Evolutionary conservation across 306 rosid genomes (phyloP), one percentile per base, ranked within the genome.

Genomic region (Cucumis cinereus): DNA sequence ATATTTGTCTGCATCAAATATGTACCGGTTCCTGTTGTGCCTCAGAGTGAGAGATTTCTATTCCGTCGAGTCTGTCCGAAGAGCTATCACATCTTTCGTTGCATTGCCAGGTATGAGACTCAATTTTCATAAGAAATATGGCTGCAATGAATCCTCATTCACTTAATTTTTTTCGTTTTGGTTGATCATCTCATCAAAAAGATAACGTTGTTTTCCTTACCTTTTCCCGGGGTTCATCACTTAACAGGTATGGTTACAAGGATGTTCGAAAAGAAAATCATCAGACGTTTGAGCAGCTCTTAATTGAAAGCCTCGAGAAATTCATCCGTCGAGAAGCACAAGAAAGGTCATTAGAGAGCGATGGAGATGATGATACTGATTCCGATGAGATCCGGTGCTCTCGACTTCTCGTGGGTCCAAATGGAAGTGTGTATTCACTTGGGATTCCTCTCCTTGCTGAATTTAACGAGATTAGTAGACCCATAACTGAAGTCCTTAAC

Each of bases 11-110:
- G 95, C 81, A 92, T 93, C 69, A 93, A 93, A 83, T 93, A 91
- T 60, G 93, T 93, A 55, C 98, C 98, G 4, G 90, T 91, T 85
- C 86, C 98, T 73, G 77, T 90, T 77, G 98, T 93, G 73, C 97
- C 97, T 67, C 98, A 93, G 80, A 87, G 97, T 85, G 98, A 93
- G 86, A 91, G 98, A 85, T 93, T 93, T 75, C 98, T 93, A 81
- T 93, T 93, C 81, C 89, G 98, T 63, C 88, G 97, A 78, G 98
- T 91, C 88, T 91, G 98, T 81, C 92, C 93, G 5, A 91, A 90
- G 87, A 82, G 84, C 80, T 93, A 88, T 79, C 97, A 91, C 81
- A 91, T 93, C 76, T 93, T 93, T 81, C 97, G 97, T 45, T 93
- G 97, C 86, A 91, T 93, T 84, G 97, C 97, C 84, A 87, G 91